Percentiles rank a stretch among this genome's conserved stretches.
These are phyloP conservation scores for Didymella arachidicola DNA, from an alignment of 2,329 filamentous ascomycete species.

Conservation along the genomic window DNA sequence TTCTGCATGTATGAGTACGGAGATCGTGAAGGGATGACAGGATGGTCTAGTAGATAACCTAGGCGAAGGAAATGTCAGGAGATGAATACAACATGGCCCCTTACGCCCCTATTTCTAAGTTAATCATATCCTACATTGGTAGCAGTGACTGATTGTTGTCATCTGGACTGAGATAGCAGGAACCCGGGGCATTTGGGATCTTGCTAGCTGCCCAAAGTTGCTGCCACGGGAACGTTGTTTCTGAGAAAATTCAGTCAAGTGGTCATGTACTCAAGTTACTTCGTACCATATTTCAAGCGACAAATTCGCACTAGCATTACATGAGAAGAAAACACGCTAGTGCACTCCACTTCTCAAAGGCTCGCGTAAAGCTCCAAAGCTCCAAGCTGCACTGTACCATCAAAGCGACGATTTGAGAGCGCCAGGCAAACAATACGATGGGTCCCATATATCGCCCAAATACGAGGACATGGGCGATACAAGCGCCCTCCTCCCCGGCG, in stretches of 20 bases:
- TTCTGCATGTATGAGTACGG: conserved; percentile 7
- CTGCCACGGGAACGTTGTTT: too few relatives aligned
- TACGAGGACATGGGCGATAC: neutral
- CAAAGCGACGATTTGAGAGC: neutral
- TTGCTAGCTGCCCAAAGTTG: too few relatives aligned
- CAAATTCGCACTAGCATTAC: too few relatives aligned
- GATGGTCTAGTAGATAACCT: neutral
- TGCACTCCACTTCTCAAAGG: conserved; percentile 33
- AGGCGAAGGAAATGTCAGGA: neutral
- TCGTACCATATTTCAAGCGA: too few relatives aligned
- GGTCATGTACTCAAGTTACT: too few relatives aligned
- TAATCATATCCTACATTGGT: too few relatives aligned
- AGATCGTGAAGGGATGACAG: neutral
- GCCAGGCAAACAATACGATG: conserved; percentile 1
- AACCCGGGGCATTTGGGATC: too few relatives aligned
- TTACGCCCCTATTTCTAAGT: too few relatives aligned
- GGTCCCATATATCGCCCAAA: conserved; percentile 1
- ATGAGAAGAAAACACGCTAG: conserved; percentile 29
- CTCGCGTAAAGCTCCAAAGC: conserved; percentile 23
- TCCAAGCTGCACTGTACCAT: neutral
- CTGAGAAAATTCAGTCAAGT: too few relatives aligned
- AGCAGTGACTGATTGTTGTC: too few relatives aligned
- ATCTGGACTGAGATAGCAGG: too few relatives aligned
- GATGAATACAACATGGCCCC: neutral
- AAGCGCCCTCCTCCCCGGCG: neutral